Evolutionary conservation across 2,329 filamentous ascomycete genomes (phyloP).

Genomic region (Stemphylium vesicarium): DNA sequence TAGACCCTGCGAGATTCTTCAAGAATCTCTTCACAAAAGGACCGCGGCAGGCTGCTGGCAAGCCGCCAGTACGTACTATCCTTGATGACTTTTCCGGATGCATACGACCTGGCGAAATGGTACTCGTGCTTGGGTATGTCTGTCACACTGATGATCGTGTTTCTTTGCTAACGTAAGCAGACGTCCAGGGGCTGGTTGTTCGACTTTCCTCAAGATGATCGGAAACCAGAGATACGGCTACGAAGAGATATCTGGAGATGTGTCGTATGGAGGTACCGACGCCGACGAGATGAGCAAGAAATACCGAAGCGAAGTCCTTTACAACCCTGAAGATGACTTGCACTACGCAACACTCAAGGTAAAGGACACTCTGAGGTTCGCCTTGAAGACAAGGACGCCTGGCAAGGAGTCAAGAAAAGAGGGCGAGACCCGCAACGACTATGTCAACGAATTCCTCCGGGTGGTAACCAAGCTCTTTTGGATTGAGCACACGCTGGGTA

Average conservation of each 20-base stretch:
- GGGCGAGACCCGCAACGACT: conserved; percentile 66
- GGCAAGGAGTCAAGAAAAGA: conserved; percentile 65
- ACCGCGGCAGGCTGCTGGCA: conserved; percentile 49
- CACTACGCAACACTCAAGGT: conserved; percentile 82
- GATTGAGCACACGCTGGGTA: conserved; percentile 73
- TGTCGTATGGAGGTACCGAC: conserved; percentile 61
- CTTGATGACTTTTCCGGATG: conserved; percentile 70
- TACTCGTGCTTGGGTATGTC: conserved; percentile 65
- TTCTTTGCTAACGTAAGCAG: not conserved
- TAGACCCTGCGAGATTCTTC: conserved; percentile 62
- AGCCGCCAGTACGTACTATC: conserved; percentile 68
- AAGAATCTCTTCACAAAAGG: conserved; percentile 58
- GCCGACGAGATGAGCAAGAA: conserved; percentile 60
- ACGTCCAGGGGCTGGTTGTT: conserved; percentile 72
- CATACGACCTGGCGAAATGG: conserved; percentile 75
- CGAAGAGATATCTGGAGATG: conserved; percentile 62
- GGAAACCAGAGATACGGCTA: conserved; percentile 69
- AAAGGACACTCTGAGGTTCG: conserved; percentile 75
- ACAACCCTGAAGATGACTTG: conserved; percentile 78
- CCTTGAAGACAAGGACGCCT: conserved; percentile 71
- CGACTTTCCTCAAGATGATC: conserved; percentile 72
- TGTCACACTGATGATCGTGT: not conserved
- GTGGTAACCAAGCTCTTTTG: conserved; percentile 75
- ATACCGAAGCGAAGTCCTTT: conserved; percentile 70
- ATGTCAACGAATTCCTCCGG: conserved; percentile 66